Conservation (phyloP, 2,329 filamentous ascomycete species). For the Aotearoamyces nothofagi region DNA sequence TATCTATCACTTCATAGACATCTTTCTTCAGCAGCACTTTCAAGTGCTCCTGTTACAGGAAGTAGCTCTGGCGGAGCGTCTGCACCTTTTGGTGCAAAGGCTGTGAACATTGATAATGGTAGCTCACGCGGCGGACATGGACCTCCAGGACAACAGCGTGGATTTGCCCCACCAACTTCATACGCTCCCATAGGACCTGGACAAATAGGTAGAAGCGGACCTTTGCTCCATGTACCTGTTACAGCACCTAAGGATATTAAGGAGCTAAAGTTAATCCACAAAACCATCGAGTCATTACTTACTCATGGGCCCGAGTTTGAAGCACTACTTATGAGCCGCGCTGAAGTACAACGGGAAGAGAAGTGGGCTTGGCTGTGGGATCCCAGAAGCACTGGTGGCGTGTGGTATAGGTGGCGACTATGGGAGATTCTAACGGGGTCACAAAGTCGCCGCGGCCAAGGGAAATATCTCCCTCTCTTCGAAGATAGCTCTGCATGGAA, state of each 20-base stretch:
- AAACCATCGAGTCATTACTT: conserved; percentile 66
- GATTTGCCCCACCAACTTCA: conserved; percentile 64
- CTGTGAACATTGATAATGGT: conserved; percentile 25
- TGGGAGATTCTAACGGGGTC: conserved; percentile 72
- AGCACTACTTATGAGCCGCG: conserved; percentile 75
- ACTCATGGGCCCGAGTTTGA: conserved; percentile 79
- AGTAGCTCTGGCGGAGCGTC: conserved; percentile 26
- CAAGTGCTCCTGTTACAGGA: conserved; percentile 19
- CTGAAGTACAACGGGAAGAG: conserved; percentile 71
- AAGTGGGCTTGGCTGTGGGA: conserved; percentile 95
- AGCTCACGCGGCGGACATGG: conserved; percentile 29
- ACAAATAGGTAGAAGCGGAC: conserved; percentile 22
- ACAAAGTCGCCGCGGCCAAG: conserved; percentile 27
- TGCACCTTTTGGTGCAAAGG: conserved; percentile 67
- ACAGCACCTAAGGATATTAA: conserved; percentile 63
- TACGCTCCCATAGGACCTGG: conserved; percentile 32
- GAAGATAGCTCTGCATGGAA: conserved; percentile 69
- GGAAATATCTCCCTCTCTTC: conserved; percentile 50
- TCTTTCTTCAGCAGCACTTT: conserved; percentile 61
- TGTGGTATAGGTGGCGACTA: conserved; percentile 87
- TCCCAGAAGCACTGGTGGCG: conserved; percentile 57
- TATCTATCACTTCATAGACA: conserved; percentile 69
- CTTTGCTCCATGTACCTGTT: conserved; percentile 52
- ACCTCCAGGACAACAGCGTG: conserved; percentile 35
- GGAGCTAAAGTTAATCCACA: conserved; percentile 73